phyloP scores from a whole-genome alignment of 345 rosid genomes.

The Gossypium longicalyx region DNA sequence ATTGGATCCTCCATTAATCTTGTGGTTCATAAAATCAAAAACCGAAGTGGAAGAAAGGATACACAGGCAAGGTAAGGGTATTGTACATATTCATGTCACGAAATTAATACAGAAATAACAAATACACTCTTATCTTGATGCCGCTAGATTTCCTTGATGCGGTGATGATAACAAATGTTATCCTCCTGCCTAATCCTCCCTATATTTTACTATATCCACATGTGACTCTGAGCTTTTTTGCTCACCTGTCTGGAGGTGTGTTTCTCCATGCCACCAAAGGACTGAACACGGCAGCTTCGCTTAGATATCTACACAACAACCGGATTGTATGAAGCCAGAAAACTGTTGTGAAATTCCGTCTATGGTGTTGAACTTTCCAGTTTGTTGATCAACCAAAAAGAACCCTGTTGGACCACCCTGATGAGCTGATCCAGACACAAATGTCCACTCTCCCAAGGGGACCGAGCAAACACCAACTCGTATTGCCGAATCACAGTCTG shows the following conservation, averaged over 20 bases:
- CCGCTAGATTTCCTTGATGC: neutral
- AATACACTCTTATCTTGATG: neutral
- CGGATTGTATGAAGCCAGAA: slow-evolving; percentile 27
- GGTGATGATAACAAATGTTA: neutral
- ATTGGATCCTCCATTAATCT: neutral
- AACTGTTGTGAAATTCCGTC: slow-evolving; percentile 7
- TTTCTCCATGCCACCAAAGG: too few species aligned
- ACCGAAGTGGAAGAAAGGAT: neutral
- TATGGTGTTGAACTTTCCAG: slow-evolving; percentile 8
- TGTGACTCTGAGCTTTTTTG: neutral
- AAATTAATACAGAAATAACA: too few species aligned
- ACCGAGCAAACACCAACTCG: slow-evolving; percentile 29
- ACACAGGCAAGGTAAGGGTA: neutral
- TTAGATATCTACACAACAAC: slow-evolving; percentile 31
- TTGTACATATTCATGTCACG: neutral
- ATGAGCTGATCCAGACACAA: slow-evolving; percentile 30
- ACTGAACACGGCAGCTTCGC: neutral
- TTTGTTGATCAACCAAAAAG: slow-evolving; percentile 17
- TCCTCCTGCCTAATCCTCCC: too few species aligned
- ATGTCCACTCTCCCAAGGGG: slow-evolving; percentile 17
- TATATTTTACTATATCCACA: neutral
- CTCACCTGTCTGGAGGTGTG: neutral
- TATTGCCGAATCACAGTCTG: slow-evolving; percentile 14
- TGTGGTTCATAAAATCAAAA: neutral
- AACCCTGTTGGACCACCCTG: slow-evolving; percentile 39